Evolutionary conservation across 2,329 filamentous ascomycete species (phyloP).

Genomic region (Sphaerulina vaccinii): DNA sequence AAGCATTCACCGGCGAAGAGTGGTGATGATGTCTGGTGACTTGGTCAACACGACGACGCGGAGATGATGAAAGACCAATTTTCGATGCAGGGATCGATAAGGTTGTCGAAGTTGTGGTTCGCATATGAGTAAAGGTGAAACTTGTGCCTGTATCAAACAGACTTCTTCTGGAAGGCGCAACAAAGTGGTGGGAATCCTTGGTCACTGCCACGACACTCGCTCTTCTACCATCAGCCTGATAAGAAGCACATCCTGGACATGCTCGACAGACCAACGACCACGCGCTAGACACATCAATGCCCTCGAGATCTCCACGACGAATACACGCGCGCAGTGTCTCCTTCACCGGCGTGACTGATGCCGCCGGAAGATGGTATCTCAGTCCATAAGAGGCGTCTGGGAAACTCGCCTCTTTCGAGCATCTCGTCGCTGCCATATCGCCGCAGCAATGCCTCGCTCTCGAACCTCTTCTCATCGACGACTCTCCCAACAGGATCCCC

Average conservation of each 20-base stretch:
- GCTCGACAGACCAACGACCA: neutral
- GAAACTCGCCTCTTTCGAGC: slow-evolving; percentile 59
- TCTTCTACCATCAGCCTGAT: neutral
- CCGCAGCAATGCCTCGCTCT: slow-evolving; percentile 52
- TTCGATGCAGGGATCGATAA: too few species aligned
- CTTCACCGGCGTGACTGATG: slow-evolving; percentile 49
- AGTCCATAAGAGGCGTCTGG: slow-evolving; percentile 58
- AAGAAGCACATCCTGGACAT: neutral
- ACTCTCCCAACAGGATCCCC: slow-evolving; percentile 41
- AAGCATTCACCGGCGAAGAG: slow-evolving; percentile 26
- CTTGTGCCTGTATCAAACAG: neutral
- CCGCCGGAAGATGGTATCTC: slow-evolving; percentile 60
- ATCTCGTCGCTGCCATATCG: slow-evolving; percentile 55
- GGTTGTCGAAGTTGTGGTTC: too few species aligned
- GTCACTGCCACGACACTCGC: neutral
- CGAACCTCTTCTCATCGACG: slow-evolving; percentile 54
- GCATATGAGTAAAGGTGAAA: neutral
- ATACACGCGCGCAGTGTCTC: neutral
- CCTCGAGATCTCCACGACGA: neutral
- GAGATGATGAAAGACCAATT: too few species aligned
- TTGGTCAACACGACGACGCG: too few species aligned
- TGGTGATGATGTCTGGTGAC: too few species aligned
- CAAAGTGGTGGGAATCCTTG: neutral
- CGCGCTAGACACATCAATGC: neutral
- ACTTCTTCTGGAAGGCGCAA: neutral